Evolutionary conservation across 2,329 filamentous ascomycete genomes (phyloP), one percentile per base, ranked within the genome.

Genomic region (Epichloe elymi): DNA sequence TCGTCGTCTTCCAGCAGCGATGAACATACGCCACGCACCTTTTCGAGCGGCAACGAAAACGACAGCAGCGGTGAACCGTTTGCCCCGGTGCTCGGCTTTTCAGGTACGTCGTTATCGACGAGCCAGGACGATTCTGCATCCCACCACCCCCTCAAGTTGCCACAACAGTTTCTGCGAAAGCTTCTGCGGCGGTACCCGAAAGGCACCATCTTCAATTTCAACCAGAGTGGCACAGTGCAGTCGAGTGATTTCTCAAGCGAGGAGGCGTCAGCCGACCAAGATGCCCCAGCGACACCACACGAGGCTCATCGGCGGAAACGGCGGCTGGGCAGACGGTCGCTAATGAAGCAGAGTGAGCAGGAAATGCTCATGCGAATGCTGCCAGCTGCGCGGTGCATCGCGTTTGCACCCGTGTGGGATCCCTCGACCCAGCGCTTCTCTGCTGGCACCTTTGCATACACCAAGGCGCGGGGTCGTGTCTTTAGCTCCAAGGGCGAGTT

Each of bases 371-470:
- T 62, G 0, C 52, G 59, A 2, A 58, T 67, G 0, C 69, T 78
- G 6, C 68, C 72, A 0, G 65, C 65, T 0, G 73, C 73, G 1
- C 63, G 72, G 5, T 74, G 70, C 30, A 60, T 78, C 0, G 69
- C 69, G 0, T 67, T 75, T 46, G 62, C 75, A 2, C 74, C 74
- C 0, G 56, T 77, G 0, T 77, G 73, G 72, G 71, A 75, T 49
- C 55, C 55, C 0, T 61, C 67, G 5, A 66, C 65, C 50, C 67
- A 74, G 39, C 62, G 72, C 10, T 76, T 72, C 70, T 75, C 70
- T 52, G 69, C 74, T 0, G 73, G 70, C 1, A 69, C 70, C 5
- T 74, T 80, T 43, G 61, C 71, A 3, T 78, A 76, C 65, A 76
- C 75, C 0, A 65, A 62, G 3, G 63, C 58, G 2, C 64, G 66